Conservation (phyloP, 306 rosid species). For the Fragaria iinumae region DNA sequence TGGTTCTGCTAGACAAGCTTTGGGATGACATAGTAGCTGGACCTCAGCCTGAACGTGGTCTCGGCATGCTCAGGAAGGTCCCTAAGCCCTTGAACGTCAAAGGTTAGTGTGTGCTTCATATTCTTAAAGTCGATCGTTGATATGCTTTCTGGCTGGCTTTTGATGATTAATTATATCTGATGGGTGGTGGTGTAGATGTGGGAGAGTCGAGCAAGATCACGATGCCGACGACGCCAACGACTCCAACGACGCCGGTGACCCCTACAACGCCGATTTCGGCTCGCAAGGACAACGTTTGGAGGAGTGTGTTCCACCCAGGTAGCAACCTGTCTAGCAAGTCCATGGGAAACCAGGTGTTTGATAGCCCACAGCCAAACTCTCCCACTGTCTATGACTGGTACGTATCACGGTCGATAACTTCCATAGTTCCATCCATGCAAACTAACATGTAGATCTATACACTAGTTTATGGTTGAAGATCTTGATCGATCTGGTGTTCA, state of each 20-base stretch:
- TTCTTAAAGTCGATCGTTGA: not conserved
- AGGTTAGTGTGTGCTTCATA: slow-evolving; percentile 17
- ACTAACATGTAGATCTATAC: not conserved
- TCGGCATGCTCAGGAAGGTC: slow-evolving; percentile 62
- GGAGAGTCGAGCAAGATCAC: slow-evolving; percentile 51
- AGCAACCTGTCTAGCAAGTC: slow-evolving; percentile 71
- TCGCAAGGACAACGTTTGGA: slow-evolving; percentile 85
- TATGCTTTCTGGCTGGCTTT: not conserved
- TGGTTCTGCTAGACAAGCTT: slow-evolving; percentile 77
- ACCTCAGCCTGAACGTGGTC: slow-evolving; percentile 86
- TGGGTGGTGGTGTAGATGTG: slow-evolving; percentile 1
- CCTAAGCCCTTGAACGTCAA: slow-evolving; percentile 43
- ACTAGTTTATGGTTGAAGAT: not conserved
- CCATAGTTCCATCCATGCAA: not conserved
- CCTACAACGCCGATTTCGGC: slow-evolving; percentile 53
- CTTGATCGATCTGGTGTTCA: not conserved
- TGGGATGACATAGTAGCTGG: slow-evolving; percentile 91
- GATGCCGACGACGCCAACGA: slow-evolving; percentile 46
- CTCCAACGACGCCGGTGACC: slow-evolving; percentile 57
- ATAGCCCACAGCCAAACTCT: slow-evolving; percentile 80
- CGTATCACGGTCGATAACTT: no score
- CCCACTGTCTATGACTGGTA: slow-evolving; percentile 98
- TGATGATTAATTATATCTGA: not conserved
- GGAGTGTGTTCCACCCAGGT: slow-evolving; percentile 97
- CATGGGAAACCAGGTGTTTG: slow-evolving; percentile 63